These are phyloP conservation scores for Rhodotorula toruloides DNA, from an alignment of 768 basidiomycete species.

Conservation along the genomic window DNA sequence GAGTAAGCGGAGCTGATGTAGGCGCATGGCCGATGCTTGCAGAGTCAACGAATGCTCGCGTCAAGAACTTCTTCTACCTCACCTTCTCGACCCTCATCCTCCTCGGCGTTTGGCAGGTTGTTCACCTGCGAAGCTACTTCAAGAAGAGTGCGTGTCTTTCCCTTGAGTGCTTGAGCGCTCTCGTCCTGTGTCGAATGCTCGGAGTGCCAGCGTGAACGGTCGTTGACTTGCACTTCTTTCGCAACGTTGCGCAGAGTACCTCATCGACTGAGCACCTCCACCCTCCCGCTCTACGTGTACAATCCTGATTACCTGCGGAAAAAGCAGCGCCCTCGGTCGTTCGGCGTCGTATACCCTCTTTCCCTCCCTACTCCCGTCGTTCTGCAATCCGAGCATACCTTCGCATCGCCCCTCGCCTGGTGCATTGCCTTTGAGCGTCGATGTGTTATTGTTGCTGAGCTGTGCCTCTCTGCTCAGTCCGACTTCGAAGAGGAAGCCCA, in stretches of 20 bases:
- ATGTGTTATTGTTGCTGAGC: too few relatives aligned
- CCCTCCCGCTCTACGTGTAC: too few relatives aligned
- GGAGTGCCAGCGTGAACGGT: neutral
- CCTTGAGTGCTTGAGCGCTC: neutral
- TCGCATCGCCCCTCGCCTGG: too few relatives aligned
- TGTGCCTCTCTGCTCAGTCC: too few relatives aligned
- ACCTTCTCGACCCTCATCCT: constrained; percentile 69
- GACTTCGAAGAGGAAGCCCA: too few relatives aligned
- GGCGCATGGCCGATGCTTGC: neutral
- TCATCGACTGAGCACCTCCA: constrained; percentile 60
- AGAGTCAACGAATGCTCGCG: constrained; percentile 89
- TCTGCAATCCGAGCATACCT: too few relatives aligned
- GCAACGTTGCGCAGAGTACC: constrained; percentile 60
- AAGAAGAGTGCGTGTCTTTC: constrained; percentile 49
- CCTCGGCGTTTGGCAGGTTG: constrained; percentile 88
- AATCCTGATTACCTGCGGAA: too few relatives aligned
- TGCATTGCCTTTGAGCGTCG: too few relatives aligned
- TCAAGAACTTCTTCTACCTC: constrained; percentile 89
- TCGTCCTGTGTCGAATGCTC: neutral
- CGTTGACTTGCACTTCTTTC: too few relatives aligned
- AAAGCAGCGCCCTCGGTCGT: too few relatives aligned
- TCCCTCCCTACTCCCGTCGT: too few relatives aligned
- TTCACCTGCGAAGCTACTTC: constrained; percentile 92
- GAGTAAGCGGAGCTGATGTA: neutral
- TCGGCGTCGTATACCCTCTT: too few relatives aligned